These are phyloP conservation scores for Graphiopsis chlorocephala DNA, from an alignment of 2,329 filamentous ascomycete genomes.

Conservation along the genomic window DNA sequence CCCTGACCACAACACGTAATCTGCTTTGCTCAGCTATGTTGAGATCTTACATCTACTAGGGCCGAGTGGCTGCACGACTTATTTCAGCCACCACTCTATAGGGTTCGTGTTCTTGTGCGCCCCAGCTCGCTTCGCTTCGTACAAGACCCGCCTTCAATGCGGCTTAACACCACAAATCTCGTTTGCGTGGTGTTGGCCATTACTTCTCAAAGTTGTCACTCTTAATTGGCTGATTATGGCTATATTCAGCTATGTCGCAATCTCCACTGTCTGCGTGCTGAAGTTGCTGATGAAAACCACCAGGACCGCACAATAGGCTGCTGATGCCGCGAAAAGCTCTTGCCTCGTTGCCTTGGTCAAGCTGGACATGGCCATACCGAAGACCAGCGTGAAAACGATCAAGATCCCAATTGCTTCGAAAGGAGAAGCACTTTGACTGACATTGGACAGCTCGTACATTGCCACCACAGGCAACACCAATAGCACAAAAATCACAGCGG, in stretches of 20 bases:
- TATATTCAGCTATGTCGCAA: not conserved
- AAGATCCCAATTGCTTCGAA: not conserved
- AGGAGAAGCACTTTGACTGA: not conserved
- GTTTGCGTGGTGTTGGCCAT: not conserved
- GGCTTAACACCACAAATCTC: not conserved
- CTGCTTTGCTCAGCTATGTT: not conserved
- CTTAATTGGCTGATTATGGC: not conserved
- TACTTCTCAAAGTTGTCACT: no score
- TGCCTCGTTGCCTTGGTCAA: conserved; percentile 25
- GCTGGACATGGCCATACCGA: conserved; percentile 15
- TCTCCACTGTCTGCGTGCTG: conserved; percentile 12
- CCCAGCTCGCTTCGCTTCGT: conserved; percentile 1
- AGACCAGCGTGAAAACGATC: not conserved
- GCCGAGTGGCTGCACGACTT: not conserved
- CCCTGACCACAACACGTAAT: not conserved
- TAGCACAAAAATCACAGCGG: not conserved
- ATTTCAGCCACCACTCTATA: not conserved
- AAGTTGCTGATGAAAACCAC: conserved; percentile 31
- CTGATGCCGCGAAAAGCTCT: conserved; percentile 29
- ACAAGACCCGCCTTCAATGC: not conserved
- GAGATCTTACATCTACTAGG: not conserved
- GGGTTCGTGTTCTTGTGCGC: not conserved
- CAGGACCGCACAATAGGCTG: conserved; percentile 27
- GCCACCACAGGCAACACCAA: not conserved
- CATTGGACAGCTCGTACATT: not conserved